phyloP scores from a whole-genome alignment of 345 rosid genomes.

The Salix exigua region DNA sequence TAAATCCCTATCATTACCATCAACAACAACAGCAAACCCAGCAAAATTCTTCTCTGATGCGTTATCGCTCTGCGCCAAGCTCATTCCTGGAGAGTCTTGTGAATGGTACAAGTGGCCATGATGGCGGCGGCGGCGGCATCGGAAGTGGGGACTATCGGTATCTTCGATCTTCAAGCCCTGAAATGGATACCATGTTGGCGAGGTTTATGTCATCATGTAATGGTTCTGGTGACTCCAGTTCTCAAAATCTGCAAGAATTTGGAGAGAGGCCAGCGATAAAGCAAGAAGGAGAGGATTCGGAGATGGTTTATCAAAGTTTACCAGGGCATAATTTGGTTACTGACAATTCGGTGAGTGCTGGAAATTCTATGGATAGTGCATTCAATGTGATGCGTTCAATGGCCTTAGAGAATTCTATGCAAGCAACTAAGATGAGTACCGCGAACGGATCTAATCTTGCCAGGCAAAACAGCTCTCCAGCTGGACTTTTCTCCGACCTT shows the following conservation, averaged over 20 bases:
- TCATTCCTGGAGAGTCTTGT: constrained; percentile 35
- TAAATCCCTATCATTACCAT: constrained; percentile 16
- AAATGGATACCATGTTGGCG: constrained; percentile 37
- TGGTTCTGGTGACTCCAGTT: constrained; percentile 30
- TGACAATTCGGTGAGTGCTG: constrained; percentile 14
- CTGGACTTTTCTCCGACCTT: constrained; percentile 44
- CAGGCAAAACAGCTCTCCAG: constrained; percentile 53
- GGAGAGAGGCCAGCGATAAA: constrained; percentile 33
- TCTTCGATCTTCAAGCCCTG: constrained; percentile 43
- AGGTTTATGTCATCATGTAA: constrained; percentile 25
- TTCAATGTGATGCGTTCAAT: constrained; percentile 20
- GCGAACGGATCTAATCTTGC: constrained; percentile 37
- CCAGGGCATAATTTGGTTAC: constrained; percentile 6
- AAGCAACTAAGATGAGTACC: constrained; percentile 15
- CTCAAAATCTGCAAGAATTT: constrained; percentile 32
- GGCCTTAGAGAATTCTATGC: constrained; percentile 29
- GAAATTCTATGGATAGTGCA: constrained; percentile 10
- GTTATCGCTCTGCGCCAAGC: constrained; percentile 46
- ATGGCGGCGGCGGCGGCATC: constrained; percentile 3
- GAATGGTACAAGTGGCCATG: neutral
- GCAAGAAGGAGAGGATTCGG: constrained; percentile 35
- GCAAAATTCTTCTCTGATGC: constrained; percentile 28
- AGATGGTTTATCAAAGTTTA: constrained; percentile 23
- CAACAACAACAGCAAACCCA: constrained; percentile 25
- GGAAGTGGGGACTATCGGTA: constrained; percentile 28